Conservation (phyloP, 2,329 filamentous ascomycete species). For the Magnaporthiopsis incrustans region DNA sequence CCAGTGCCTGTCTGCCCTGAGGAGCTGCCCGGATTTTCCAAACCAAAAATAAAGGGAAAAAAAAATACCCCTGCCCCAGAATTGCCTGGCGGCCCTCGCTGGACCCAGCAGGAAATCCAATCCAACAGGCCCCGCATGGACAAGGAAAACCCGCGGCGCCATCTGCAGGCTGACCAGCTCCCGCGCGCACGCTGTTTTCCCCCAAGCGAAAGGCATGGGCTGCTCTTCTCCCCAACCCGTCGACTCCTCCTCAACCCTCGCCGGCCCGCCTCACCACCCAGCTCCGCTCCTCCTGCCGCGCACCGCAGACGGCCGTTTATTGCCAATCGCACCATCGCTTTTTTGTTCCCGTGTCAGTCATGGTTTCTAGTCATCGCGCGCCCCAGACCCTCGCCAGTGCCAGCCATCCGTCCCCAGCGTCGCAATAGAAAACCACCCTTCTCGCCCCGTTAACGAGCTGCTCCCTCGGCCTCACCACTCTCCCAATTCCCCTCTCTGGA, state of each 20-base stretch:
- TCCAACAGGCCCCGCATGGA: conserved; percentile 2
- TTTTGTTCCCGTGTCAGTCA: conserved; percentile 8
- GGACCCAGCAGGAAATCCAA: background rate
- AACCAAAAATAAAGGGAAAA: background rate
- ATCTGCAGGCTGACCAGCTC: background rate
- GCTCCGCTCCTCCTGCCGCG: background rate
- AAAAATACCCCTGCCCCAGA: background rate
- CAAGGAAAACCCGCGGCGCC: conserved; percentile 4
- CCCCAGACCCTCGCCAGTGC: background rate
- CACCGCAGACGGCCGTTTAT: background rate
- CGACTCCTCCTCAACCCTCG: background rate
- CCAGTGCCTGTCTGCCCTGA: background rate
- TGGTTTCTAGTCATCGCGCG: conserved; percentile 7
- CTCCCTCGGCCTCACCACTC: conserved; percentile 22
- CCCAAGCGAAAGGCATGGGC: conserved; percentile 3
- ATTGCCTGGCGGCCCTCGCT: background rate
- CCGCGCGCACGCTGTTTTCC: conserved; percentile 4
- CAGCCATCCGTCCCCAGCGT: conserved; percentile 1
- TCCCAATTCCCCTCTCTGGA: background rate
- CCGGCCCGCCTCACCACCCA: background rate
- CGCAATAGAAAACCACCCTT: conserved; percentile 6
- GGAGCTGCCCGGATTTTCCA: background rate
- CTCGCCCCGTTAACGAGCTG: conserved; percentile 13
- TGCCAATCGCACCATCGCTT: background rate
- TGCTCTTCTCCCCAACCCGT: background rate